Conservation (phyloP, 768 basidiomycete genomes). For the Leccinum longicurvipes region DNA sequence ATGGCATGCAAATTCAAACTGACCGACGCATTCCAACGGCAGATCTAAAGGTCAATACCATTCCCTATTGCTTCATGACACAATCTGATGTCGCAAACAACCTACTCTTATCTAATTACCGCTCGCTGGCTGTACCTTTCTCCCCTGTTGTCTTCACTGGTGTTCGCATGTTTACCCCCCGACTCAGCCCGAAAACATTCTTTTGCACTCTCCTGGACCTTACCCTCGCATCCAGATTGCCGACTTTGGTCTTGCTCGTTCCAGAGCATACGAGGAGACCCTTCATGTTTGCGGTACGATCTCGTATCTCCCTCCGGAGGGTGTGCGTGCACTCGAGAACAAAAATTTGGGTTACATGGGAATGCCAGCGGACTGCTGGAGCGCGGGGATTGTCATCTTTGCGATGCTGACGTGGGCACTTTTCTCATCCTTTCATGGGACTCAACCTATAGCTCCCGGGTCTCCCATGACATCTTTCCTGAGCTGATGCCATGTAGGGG, state of each 20-base stretch:
- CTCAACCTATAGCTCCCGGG: not conserved
- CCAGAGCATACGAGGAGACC: conserved; percentile 76
- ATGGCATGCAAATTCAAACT: not conserved
- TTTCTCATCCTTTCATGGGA: not conserved
- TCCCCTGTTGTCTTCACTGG: not conserved
- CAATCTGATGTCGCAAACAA: not conserved
- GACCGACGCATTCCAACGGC: conserved; percentile 1
- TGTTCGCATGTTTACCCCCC: not conserved
- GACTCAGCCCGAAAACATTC: conserved; percentile 75
- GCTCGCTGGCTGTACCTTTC: not conserved
- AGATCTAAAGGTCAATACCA: conserved; percentile 60
- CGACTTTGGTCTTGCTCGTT: conserved; percentile 82
- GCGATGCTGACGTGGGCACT: conserved; percentile 76
- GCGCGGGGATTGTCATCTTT: conserved; percentile 75
- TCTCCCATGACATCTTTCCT: not conserved
- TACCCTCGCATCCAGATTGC: conserved; percentile 84
- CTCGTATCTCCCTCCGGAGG: conserved; percentile 83
- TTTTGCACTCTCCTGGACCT: conserved; percentile 73
- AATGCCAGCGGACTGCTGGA: conserved; percentile 92
- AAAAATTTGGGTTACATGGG: conserved; percentile 71
- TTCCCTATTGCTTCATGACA: not conserved
- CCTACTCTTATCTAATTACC: not conserved
- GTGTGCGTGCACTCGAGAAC: conserved; percentile 73
- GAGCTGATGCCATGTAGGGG: conserved; percentile 44
- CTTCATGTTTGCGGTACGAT: conserved; percentile 87